A percentile compares a stretch with the other conserved stretches of the same genome.
Evolutionary conservation across 805 yeast species (phyloP).

Genomic region (Blastobotrys parvus): DNA sequence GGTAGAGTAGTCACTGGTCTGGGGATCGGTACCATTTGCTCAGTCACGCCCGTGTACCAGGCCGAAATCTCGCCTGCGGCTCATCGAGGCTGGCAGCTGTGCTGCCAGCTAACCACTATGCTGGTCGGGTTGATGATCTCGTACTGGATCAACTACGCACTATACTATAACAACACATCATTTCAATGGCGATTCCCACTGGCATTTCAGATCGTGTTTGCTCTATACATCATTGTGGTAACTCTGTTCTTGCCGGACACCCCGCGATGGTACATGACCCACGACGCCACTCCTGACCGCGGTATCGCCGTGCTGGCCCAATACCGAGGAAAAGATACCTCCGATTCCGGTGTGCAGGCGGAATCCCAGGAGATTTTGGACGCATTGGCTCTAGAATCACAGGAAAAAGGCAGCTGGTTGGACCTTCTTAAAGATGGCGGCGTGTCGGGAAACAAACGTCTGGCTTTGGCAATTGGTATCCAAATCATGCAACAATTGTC

Average conservation of each 20-base stretch:
- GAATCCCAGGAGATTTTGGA: slow-evolving; percentile 29
- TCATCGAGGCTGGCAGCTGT: slow-evolving; percentile 19
- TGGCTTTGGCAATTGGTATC: slow-evolving; percentile 81
- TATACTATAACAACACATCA: slow-evolving; percentile 91
- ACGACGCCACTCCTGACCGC: slow-evolving; percentile 53
- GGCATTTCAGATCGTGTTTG: slow-evolving; percentile 80
- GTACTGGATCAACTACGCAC: slow-evolving; percentile 80
- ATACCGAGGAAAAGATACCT: slow-evolving; percentile 43
- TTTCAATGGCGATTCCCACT: slow-evolving; percentile 78
- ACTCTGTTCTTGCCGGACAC: slow-evolving; percentile 89
- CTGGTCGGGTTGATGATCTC: slow-evolving; percentile 28
- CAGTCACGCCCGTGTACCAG: slow-evolving; percentile 52
- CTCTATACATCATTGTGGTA: slow-evolving; percentile 58
- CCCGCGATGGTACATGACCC: slow-evolving; percentile 80
- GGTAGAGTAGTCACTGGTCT: slow-evolving; percentile 67
- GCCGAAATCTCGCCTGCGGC: slow-evolving; percentile 38
- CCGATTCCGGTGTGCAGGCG: slow-evolving; percentile 40
- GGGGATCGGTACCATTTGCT: slow-evolving; percentile 66
- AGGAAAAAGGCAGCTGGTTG: neutral
- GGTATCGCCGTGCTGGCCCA: slow-evolving; percentile 57
- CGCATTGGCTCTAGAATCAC: slow-evolving; percentile 44
- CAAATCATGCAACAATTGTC: slow-evolving; percentile 96
- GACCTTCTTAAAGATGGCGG: no score
- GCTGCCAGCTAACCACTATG: slow-evolving; percentile 24
- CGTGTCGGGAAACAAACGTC: slow-evolving; percentile 77